phyloP scores from a whole-genome alignment of 2,329 filamentous ascomycete species.

The Emmonsia crescens region DNA sequence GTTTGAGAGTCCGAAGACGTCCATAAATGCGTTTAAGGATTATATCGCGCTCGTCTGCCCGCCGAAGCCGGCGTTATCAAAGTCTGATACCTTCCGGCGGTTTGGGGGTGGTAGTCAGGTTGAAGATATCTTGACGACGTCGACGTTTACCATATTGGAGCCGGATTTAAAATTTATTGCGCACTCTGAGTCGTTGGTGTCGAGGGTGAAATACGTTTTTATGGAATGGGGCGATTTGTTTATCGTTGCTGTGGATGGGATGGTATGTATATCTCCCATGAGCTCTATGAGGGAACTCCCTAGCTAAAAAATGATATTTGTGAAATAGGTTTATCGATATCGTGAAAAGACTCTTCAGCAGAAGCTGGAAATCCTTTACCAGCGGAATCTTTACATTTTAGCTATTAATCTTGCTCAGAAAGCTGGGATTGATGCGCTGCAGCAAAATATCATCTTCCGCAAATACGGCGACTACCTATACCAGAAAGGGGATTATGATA shows the following conservation, averaged over 20 bases:
- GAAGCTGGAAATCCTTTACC: conserved; percentile 85
- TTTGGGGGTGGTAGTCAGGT: conserved; percentile 61
- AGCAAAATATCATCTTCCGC: conserved; percentile 85
- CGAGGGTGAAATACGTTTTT: conserved; percentile 69
- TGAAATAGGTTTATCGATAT: conserved; percentile 62
- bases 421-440: conserved; percentile 63
- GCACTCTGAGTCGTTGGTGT: conserved; percentile 74
- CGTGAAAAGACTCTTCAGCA: conserved; percentile 85
- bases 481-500: conserved; percentile 90
- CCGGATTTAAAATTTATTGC: conserved; percentile 82
- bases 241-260: conserved; percentile 82
- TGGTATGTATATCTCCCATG: conserved; percentile 45
- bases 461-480: conserved; percentile 92
- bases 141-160: conserved; percentile 83
- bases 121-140: conserved; percentile 74
- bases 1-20: conserved; percentile 81
- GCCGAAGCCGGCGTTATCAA: conserved; percentile 47
- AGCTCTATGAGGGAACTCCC: not conserved
- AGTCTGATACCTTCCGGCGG: conserved; percentile 54
- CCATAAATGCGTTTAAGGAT: conserved; percentile 67
- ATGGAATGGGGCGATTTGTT: conserved; percentile 87
- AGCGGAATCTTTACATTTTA: conserved; percentile 81
- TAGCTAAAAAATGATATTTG: conserved; percentile 12
- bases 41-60: conserved; percentile 83
- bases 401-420: conserved; percentile 91